phyloP scores from a whole-genome alignment of 805 yeast genomes.

The Wickerhamomyces mucosus region DNA sequence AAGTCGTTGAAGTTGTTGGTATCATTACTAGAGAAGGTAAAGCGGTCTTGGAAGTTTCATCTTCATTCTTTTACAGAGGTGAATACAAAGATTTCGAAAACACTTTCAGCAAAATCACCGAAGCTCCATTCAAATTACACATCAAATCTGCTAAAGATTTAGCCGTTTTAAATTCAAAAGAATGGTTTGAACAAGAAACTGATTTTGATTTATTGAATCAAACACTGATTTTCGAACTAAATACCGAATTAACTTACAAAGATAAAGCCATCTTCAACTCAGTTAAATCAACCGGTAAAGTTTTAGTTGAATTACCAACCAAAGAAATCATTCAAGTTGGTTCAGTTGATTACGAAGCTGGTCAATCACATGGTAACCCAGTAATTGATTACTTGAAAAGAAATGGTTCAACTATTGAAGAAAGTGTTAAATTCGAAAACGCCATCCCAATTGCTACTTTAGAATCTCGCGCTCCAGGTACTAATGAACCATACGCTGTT shows the following conservation, averaged over 20 bases:
- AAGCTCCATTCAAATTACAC: slow-evolving; percentile 76
- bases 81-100: slow-evolving; percentile 77
- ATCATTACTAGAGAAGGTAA: slow-evolving; percentile 64
- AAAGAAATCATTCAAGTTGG: slow-evolving; percentile 83
- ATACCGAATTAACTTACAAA: slow-evolving; percentile 77
- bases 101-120: slow-evolving; percentile 82
- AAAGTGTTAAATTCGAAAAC: slow-evolving; percentile 84
- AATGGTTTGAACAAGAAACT: slow-evolving; percentile 88
- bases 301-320: slow-evolving; percentile 81
- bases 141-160: slow-evolving; percentile 76
- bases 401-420: slow-evolving; percentile 89
- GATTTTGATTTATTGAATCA: slow-evolving; percentile 65
- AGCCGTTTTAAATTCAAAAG: slow-evolving; percentile 89
- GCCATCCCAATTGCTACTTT: slow-evolving; percentile 71
- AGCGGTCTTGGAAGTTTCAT: slow-evolving; percentile 88
- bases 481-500: slow-evolving; percentile 93
- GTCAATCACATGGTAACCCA: slow-evolving; percentile 93
- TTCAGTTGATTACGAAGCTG: slow-evolving; percentile 78
- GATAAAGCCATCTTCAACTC: slow-evolving; percentile 65
- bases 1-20: slow-evolving; percentile 92
- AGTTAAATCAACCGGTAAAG: slow-evolving; percentile 78
- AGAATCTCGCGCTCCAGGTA: slow-evolving; percentile 74
- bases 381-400: slow-evolving; percentile 89
- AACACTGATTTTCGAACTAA: slow-evolving; percentile 81
- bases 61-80: slow-evolving; percentile 96